Evolutionary conservation across 2,329 filamentous ascomycete genomes (phyloP).

Genomic region (Curvularia sp.): DNA sequence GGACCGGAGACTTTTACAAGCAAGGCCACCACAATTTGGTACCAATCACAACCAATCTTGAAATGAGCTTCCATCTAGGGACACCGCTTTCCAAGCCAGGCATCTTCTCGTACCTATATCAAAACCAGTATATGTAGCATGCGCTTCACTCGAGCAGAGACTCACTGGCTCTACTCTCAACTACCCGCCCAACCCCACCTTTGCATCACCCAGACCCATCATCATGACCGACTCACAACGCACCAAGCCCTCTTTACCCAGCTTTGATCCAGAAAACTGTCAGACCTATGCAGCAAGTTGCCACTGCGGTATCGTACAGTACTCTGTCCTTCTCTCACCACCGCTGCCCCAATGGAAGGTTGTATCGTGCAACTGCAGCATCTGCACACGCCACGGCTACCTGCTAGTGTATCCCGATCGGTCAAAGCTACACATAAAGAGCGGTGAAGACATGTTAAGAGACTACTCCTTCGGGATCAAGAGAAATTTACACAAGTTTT

Average conservation of each 20-base stretch:
- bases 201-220: conserved; percentile 12
- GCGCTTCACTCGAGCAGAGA: conserved; percentile 4
- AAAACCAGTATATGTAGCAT: conserved; percentile 17
- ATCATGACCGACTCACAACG: conserved; percentile 2
- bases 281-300: conserved; percentile 50
- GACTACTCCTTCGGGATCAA: conserved; percentile 37
- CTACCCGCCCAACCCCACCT: conserved; percentile 9
- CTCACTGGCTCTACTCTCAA: conserved; percentile 1
- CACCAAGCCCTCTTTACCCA: conserved; percentile 1
- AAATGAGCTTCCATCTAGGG: conserved; percentile 1
- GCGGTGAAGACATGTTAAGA: conserved; percentile 33
- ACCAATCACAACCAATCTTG: not conserved
- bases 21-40: not conserved
- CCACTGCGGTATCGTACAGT: conserved; percentile 62
- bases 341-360: conserved; percentile 56
- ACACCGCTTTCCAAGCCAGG: not conserved
- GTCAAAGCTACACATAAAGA: conserved; percentile 32
- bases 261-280: conserved; percentile 1
- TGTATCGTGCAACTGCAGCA: conserved; percentile 61
- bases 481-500: conserved; percentile 39
- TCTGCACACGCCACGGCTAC: conserved; percentile 60
- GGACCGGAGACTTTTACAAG: conserved; percentile 7
- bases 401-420: conserved; percentile 53
- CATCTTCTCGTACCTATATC: conserved; percentile 14
- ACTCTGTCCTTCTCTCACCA: conserved; percentile 58